Percentiles rank a stretch among this genome's conserved stretches.
Evolutionary conservation across 768 basidiomycete species (phyloP).

Genomic region (Kondoa malvinella): DNA sequence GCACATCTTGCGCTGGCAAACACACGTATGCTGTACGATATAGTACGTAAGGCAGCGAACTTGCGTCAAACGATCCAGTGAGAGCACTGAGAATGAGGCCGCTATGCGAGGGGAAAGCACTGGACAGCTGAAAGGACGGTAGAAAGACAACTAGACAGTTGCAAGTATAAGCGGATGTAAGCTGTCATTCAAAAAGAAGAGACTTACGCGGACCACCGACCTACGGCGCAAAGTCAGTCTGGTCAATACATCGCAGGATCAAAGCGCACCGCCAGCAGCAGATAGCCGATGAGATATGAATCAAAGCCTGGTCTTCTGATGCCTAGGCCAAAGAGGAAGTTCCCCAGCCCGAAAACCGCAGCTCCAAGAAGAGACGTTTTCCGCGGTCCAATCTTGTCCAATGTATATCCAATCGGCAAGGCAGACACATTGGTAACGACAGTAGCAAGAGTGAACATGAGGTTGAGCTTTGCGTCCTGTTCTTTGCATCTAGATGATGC

Average conservation of each 20-base stretch:
- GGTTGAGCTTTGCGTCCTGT: too few relatives aligned
- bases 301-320: conserved; percentile 27
- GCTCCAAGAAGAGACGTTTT: conserved; percentile 31
- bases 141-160: too few relatives aligned
- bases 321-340: conserved; percentile 30
- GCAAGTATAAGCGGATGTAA: too few relatives aligned
- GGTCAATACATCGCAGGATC: conserved; percentile 30
- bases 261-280: conserved; percentile 33
- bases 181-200: background rate
- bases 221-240: background rate
- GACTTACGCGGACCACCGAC: too few relatives aligned
- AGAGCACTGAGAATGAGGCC: conserved; percentile 33
- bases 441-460: conserved; percentile 32
- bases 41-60: conserved; percentile 31
- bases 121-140: conserved; percentile 35
- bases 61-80: conserved; percentile 35
- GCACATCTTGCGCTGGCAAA: too few relatives aligned
- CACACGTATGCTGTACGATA: conserved; percentile 29
- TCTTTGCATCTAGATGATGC: too few relatives aligned
- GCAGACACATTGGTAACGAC: conserved; percentile 31
- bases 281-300: conserved; percentile 31
- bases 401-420: conserved; percentile 23
- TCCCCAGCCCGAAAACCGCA: conserved; percentile 30
- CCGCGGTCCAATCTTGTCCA: conserved; percentile 31
- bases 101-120: conserved; percentile 33